These are phyloP conservation scores for Chaetomium globosum DNA, from an alignment of 2,329 filamentous ascomycete genomes.

Conservation along the genomic window DNA sequence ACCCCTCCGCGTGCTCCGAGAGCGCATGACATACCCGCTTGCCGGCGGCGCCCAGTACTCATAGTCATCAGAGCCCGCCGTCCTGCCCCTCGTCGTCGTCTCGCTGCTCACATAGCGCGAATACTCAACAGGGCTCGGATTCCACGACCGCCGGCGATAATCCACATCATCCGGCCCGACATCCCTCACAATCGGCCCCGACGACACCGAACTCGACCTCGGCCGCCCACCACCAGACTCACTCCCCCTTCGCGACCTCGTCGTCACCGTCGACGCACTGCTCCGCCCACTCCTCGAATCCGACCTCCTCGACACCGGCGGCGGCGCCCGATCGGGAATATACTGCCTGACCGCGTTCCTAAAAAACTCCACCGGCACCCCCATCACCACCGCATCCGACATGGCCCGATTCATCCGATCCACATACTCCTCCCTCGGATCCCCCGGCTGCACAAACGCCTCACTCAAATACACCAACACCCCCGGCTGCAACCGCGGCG, in stretches of 20 bases:
- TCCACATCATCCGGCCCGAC: neutral
- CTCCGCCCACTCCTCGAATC: neutral
- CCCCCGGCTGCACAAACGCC: neutral
- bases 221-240: neutral
- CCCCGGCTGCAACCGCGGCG: neutral
- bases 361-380: neutral
- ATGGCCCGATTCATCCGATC: neutral
- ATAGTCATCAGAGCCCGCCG: neutral
- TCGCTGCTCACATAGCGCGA: neutral
- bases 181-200: neutral
- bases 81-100: neutral
- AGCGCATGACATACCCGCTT: neutral
- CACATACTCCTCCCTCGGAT: neutral
- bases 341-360: neutral
- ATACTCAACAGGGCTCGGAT: neutral
- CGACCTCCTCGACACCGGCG: neutral
- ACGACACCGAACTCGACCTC: constrained; percentile 4
- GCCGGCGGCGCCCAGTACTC: neutral
- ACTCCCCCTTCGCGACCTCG: neutral
- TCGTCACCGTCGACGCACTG: neutral
- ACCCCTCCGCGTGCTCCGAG: neutral
- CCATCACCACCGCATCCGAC: neutral
- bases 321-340: neutral
- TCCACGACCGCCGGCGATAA: constrained; percentile 1
- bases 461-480: constrained; percentile 11